Evolutionary conservation across 2,329 filamentous ascomycete genomes (phyloP), one percentile per base, ranked within the genome.

Genomic region (Dactylellina sp.): DNA sequence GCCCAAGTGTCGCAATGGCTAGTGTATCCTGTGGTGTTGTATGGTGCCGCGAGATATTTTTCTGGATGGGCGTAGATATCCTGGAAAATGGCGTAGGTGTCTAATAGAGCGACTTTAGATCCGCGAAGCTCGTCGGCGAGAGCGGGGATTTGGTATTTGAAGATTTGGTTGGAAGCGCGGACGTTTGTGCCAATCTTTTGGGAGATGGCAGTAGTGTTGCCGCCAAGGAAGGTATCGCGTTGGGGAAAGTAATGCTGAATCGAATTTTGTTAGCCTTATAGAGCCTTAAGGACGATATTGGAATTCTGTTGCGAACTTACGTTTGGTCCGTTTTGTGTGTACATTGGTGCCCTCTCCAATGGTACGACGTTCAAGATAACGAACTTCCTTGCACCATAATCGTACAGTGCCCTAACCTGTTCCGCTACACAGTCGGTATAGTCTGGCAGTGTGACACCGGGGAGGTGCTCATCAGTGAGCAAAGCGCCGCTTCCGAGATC

Each of bases 351-450:
- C n/a, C 89, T 81, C 53, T 93, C 83, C 49, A 93, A 82, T 0
- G 91, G 90, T 0, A 85, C 86, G 12, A 86, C 81, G 79, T 92
- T 92, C 81, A 92, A 84, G 14, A 94, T 82, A 1, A 93, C 88
- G 75, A 93, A 92, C 71, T 87, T 87, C 11, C 90, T 84, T 0
- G 84, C 91, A 2, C 91, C 91, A 42, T 85, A 84, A 32, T 83
- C 80, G 81, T 93, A 91, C 0, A 94, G 81, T 3, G 79, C 79
- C 75, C 89, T 86, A 53, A 92, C 85, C 1, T 85, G 83, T 5
- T 83, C 79, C 82, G 89, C 92, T 1, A 92, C 83, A 79, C 91
- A 93, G 75, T 89, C 85, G 1, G 88, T 84, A 78, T 89, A 92
- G 78, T 89, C 85, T 0, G 84, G 82, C 4, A 93, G 84, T 1